Evolutionary conservation across 2,329 filamentous ascomycete species (phyloP).

Genomic region (Myriangium duriaei): DNA sequence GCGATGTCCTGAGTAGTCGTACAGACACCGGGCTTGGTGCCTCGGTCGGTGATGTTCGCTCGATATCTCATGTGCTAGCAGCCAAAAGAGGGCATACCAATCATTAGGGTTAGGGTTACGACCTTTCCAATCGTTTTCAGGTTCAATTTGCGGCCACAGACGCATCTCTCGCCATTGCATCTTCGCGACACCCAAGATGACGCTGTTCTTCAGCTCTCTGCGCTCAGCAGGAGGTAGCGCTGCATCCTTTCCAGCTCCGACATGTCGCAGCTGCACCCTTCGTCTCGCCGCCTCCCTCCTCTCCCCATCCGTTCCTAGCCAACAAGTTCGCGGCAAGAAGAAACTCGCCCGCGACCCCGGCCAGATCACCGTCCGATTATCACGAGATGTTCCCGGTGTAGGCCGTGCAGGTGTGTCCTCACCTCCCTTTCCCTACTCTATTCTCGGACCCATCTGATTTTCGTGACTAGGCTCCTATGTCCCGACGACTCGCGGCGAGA

Average conservation of each 20-base stretch:
- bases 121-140: no score
- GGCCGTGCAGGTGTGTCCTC: conserved; percentile 31
- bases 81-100: no score
- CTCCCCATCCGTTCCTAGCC: conserved; percentile 12
- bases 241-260: conserved; percentile 3
- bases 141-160: no score
- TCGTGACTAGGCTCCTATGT: conserved; percentile 37
- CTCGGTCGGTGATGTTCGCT: no score
- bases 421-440: background rate
- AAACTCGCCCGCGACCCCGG: conserved; percentile 16
- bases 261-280: conserved; percentile 12
- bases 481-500: conserved; percentile 38
- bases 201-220: background rate
- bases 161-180: no score
- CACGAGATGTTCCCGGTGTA: conserved; percentile 40
- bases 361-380: conserved; percentile 38
- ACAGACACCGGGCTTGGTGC: no score
- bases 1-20: no score
- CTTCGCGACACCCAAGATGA: background rate
- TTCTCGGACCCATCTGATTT: background rate
- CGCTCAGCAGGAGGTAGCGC: background rate
- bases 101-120: no score
- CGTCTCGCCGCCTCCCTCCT: conserved; percentile 10
- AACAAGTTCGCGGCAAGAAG: conserved; percentile 26
- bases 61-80: no score